Conservation (phyloP, 208 protist genomes). For the Tritrichomonas musculus region DNA sequence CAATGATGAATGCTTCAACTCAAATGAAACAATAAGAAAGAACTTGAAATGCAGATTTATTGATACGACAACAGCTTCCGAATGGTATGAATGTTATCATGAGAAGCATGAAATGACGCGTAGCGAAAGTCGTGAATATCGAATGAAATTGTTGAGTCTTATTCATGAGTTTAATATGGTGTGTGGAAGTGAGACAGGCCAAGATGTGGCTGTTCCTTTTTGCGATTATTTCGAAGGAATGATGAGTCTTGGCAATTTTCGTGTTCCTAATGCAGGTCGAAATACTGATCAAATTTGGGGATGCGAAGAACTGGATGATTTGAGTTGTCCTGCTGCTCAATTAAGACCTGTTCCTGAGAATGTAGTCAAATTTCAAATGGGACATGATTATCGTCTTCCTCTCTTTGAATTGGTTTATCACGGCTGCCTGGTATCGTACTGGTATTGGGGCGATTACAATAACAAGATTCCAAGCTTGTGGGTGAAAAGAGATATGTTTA, state of each 20-base stretch:
- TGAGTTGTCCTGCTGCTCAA: too few relatives aligned
- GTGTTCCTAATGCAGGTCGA: neutral
- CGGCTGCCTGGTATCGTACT: neutral
- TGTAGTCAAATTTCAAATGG: neutral
- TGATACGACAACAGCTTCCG: neutral
- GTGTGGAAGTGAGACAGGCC: neutral
- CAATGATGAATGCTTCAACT: neutral
- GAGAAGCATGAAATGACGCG: neutral
- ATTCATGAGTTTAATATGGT: neutral
- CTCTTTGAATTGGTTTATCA: constrained; percentile 12
- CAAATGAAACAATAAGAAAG: too few relatives aligned
- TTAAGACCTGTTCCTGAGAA: neutral
- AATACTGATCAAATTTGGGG: neutral
- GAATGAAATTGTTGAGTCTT: neutral
- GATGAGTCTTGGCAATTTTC: neutral
- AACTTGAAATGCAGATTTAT: constrained; percentile 2
- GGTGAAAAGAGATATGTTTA: neutral
- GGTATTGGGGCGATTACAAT: constrained; percentile 27
- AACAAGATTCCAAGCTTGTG: neutral
- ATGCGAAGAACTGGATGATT: too few relatives aligned
- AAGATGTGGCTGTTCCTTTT: neutral
- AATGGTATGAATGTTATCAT: neutral
- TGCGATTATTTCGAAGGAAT: constrained; percentile 26
- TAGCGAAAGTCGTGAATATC: neutral
- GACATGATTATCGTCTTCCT: neutral